Base-by-base conservation (phyloP, 2,329 filamentous ascomycete species). In the Hymenoscyphus albidus region DNA sequence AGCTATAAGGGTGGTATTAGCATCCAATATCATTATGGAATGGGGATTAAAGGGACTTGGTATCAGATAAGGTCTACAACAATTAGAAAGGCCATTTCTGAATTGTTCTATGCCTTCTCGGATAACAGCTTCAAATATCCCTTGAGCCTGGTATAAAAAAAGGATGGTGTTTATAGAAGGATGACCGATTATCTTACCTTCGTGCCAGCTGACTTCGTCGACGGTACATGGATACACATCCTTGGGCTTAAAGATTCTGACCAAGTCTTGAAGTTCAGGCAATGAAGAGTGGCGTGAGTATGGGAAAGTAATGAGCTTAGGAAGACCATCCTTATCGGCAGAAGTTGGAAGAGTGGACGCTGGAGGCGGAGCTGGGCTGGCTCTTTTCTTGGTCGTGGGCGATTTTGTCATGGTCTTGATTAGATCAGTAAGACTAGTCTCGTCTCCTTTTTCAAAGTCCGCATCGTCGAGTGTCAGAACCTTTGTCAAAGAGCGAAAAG, bases 221-320 rank as follows among this genome's bases (percentile, higher is more conserved):
- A 89, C 85, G 0, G 92, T 96, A 73, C 93, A 97, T 0, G 93
- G 92, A 80, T 89, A 90, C 1, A 97, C 80, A 70, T 97, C 92
- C 57, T 78, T 85, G 0, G 93, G 93, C 35, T 79, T 83, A 70
- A 97, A 90, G 0, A 81, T 80, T 2, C 80, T 74, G 0, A 97
- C 81, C 0, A 97, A 78, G 62, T 86, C 78, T 68, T 91, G 89
- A 2, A 96, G 82, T 74, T 97, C 94, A 0, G 81, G 79, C 66
- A 95, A 94, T 0, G 92, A 96, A 0, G 94, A 96, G 76, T 98
- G 94, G 0, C 94, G 85, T 0, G 94, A 94, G 73, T 93, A 97
- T 0, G 93, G 91, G 69, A 97, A 97, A 0, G 74, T 78, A 2
- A 88, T 84, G 12, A 66, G 40, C 58, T 64, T 71, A 0, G 71